Percentiles rank a stretch among this genome's conserved stretches.
Evolutionary conservation across 768 basidiomycete genomes (phyloP).

Genomic region (Leccinum olivaceopallidum): DNA sequence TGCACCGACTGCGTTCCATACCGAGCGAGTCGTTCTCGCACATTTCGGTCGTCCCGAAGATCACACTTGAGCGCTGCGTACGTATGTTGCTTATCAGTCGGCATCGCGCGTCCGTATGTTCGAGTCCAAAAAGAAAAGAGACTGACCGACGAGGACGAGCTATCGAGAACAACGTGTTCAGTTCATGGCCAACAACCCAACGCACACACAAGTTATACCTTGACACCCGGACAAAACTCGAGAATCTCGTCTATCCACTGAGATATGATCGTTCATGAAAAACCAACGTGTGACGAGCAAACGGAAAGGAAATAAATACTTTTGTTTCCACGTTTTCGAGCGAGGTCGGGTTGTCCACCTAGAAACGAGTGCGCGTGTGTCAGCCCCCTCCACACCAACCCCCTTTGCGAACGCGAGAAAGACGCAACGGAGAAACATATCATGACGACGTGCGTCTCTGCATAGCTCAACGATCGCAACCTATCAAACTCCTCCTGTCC

Average conservation of each 20-base stretch:
- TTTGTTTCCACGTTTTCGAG: slow-evolving; percentile 96
- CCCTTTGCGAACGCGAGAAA: background rate
- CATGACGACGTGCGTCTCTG: slow-evolving; percentile 96
- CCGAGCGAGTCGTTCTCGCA: slow-evolving; percentile 70
- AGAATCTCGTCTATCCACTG: slow-evolving; percentile 94
- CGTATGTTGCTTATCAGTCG: slow-evolving; percentile 14
- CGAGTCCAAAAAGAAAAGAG: background rate
- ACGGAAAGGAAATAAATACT: slow-evolving; percentile 38
- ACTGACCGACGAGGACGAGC: slow-evolving; percentile 89
- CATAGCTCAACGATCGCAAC: slow-evolving; percentile 90
- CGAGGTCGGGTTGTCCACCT: slow-evolving; percentile 95
- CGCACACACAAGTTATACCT: slow-evolving; percentile 45
- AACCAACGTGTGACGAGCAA: background rate
- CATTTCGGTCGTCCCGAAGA: slow-evolving; percentile 78
- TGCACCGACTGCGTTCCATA: slow-evolving; percentile 73
- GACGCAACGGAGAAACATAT: slow-evolving; percentile 86
- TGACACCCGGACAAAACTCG: slow-evolving; percentile 94
- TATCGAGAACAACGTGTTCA: slow-evolving; percentile 29
- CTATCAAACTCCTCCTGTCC: slow-evolving; percentile 97
- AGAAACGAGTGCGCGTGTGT: background rate
- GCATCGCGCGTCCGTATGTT: background rate
- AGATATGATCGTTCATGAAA: too few species aligned
- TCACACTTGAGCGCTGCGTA: slow-evolving; percentile 89
- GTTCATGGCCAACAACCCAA: background rate
- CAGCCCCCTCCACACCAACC: background rate